Evolutionary conservation across 2,329 filamentous ascomycete species (phyloP).

Genomic region (Chaetomium strumarium): DNA sequence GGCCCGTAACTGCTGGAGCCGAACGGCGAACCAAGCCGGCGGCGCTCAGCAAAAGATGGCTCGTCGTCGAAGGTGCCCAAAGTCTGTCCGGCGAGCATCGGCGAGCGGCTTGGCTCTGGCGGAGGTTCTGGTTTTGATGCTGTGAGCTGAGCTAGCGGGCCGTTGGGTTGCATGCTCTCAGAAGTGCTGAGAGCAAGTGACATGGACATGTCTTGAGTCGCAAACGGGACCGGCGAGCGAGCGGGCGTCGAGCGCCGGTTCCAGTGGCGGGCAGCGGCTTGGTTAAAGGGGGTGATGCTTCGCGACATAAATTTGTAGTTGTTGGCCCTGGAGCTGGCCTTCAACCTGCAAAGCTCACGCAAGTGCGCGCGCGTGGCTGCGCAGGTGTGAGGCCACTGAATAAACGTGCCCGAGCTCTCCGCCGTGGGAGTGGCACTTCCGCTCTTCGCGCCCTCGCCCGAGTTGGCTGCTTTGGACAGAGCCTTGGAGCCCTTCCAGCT

Average conservation of each 20-base stretch:
- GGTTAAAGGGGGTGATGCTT: conserved; percentile 52
- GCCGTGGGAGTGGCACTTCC: conserved; percentile 52
- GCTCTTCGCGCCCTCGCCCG: conserved; percentile 36
- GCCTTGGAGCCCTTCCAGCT: conserved; percentile 59
- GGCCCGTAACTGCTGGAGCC: conserved; percentile 55
- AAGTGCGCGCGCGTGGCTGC: conserved; percentile 57
- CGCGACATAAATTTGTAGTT: conserved; percentile 43
- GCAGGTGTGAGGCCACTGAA: conserved; percentile 59
- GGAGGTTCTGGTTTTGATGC: conserved; percentile 33
- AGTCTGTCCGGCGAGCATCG: conserved; percentile 20
- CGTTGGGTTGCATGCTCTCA: conserved; percentile 58
- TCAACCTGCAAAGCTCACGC: conserved; percentile 55
- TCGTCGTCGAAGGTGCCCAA: conserved; percentile 25
- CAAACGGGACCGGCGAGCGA: conserved; percentile 47
- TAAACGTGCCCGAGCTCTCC: conserved; percentile 42
- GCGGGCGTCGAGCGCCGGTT: conserved; percentile 44
- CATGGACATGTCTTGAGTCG: conserved; percentile 55
- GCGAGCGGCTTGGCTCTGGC: conserved; percentile 5
- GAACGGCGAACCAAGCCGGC: conserved; percentile 50
- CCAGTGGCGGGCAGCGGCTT: conserved; percentile 43
- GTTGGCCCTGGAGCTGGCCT: conserved; percentile 40
- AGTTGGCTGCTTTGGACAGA: conserved; percentile 26
- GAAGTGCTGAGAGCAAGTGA: conserved; percentile 59
- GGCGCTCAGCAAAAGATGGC: conserved; percentile 29
- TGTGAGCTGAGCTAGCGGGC: conserved; percentile 56